Percentiles rank a stretch among this genome's conserved stretches.
Evolutionary conservation across 2,329 filamentous ascomycete species (phyloP).

Genomic region (Cryphonectria naterciae): DNA sequence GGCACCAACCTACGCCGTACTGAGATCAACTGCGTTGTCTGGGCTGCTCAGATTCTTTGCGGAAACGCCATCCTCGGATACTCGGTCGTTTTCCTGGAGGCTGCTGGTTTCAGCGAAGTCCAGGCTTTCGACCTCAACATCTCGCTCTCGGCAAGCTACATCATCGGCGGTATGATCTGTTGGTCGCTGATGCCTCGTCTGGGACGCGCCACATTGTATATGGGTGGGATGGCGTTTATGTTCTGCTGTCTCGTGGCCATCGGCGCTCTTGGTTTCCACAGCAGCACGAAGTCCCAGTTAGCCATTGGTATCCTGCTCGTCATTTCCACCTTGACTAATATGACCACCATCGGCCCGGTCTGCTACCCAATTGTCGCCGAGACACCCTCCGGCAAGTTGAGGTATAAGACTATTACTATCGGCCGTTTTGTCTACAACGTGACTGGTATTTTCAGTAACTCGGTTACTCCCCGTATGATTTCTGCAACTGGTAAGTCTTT

Average conservation of each 20-base stretch:
- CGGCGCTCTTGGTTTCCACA: slow-evolving; percentile 38
- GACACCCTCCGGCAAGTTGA: slow-evolving; percentile 32
- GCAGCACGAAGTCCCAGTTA: slow-evolving; percentile 32
- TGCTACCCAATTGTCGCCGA: slow-evolving; percentile 36
- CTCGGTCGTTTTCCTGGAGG: slow-evolving; percentile 44
- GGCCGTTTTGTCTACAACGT: slow-evolving; percentile 36
- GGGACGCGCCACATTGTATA: slow-evolving; percentile 46
- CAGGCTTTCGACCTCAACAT: slow-evolving; percentile 46
- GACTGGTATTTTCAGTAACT: slow-evolving; percentile 35
- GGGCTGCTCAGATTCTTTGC: slow-evolving; percentile 44
- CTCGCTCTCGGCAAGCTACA: slow-evolving; percentile 45
- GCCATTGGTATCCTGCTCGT: slow-evolving; percentile 41
- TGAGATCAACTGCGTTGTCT: slow-evolving; percentile 42
- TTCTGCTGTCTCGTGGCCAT: slow-evolving; percentile 43
- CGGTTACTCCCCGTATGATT: slow-evolving; percentile 35
- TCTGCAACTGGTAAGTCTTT: slow-evolving; percentile 32
- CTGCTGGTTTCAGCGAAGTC: slow-evolving; percentile 42
- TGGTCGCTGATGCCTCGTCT: slow-evolving; percentile 46
- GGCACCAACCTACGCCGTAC: slow-evolving; percentile 35
- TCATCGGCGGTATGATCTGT: slow-evolving; percentile 44
- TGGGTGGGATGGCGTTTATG: slow-evolving; percentile 44
- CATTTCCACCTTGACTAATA: slow-evolving; percentile 39
- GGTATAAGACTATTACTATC: slow-evolving; percentile 36
- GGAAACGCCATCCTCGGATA: slow-evolving; percentile 44
- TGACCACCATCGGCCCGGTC: slow-evolving; percentile 41